These are phyloP conservation scores for Lasiosphaeria hispida DNA, from an alignment of 495 filamentous ascomycete genomes.

Conservation along the genomic window DNA sequence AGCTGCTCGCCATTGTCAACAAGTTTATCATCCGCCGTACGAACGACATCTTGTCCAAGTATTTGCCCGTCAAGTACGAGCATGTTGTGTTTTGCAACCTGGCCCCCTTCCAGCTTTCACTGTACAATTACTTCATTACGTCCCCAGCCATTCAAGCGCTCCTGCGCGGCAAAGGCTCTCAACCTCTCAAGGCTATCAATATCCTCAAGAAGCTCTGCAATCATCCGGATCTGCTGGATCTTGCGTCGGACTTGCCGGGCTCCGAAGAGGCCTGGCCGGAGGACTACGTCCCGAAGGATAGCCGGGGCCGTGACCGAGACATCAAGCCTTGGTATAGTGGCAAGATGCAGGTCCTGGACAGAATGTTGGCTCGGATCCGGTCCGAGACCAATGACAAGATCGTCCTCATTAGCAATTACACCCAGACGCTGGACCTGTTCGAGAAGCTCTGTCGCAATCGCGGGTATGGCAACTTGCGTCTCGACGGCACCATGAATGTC, in stretches of 20 bases:
- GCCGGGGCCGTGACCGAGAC: slow-evolving; percentile 85
- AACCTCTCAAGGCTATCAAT: slow-evolving; percentile 93
- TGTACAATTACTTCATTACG: slow-evolving; percentile 96
- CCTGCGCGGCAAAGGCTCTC: slow-evolving; percentile 89
- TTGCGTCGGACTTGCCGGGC: slow-evolving; percentile 81
- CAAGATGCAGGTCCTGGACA: slow-evolving; percentile 97
- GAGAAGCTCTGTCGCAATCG: slow-evolving; percentile 84
- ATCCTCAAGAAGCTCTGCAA: slow-evolving; percentile 99
- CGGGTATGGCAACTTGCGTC: slow-evolving; percentile 78
- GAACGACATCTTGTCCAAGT: slow-evolving; percentile 97
- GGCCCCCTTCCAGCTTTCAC: slow-evolving; percentile 82
- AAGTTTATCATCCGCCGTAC: slow-evolving; percentile 98
- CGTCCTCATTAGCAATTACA: slow-evolving; percentile 98
- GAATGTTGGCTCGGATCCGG: slow-evolving; percentile 96
- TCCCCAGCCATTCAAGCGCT: slow-evolving; percentile 93
- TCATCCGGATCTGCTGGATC: slow-evolving; percentile 88
- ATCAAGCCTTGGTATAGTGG: slow-evolving; percentile 95
- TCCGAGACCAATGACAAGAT: slow-evolving; percentile 99
- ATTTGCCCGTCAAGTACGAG: slow-evolving; percentile 97
- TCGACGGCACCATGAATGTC: slow-evolving; percentile 97
- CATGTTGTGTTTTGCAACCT: slow-evolving; percentile 99
- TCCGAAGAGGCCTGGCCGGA: slow-evolving; percentile 80
- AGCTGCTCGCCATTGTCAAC: slow-evolving; percentile 84
- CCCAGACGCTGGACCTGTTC: slow-evolving; percentile 93
- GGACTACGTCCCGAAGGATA: slow-evolving; percentile 85